Percentiles rank a stretch among this genome's conserved stretches.
phyloP scores from a whole-genome alignment of 441 rosid species.

The Arabidopsis lyrata region DNA sequence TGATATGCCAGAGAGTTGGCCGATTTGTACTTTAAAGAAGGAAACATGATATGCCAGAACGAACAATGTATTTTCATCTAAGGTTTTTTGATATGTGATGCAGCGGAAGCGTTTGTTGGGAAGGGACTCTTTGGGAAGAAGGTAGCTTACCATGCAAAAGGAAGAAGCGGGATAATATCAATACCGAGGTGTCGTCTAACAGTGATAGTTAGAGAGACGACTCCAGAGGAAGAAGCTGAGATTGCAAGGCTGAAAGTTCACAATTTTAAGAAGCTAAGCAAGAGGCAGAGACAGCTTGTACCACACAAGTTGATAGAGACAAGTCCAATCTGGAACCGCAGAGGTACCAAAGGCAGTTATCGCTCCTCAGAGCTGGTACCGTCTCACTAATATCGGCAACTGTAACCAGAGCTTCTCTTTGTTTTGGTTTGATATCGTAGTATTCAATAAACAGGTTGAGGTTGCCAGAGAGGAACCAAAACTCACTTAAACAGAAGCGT shows the following conservation, averaged over 20 bases:
- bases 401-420: conserved; percentile 22
- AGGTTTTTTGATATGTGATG: conserved; percentile 29
- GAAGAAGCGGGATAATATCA: conserved; percentile 62
- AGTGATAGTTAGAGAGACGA: conserved; percentile 80
- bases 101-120: conserved; percentile 96
- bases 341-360: conserved; percentile 47
- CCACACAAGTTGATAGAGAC: conserved; percentile 89
- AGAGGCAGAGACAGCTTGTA: conserved; percentile 65
- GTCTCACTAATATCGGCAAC: conserved; percentile 29
- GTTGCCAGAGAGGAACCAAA: background rate
- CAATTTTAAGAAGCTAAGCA: conserved; percentile 72
- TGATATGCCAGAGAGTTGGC: background rate
- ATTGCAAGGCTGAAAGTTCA: conserved; percentile 79
- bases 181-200: conserved; percentile 84
- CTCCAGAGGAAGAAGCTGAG: conserved; percentile 86
- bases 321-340: conserved; percentile 87
- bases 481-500: background rate
- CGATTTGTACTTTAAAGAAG: background rate
- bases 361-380: conserved; percentile 42
- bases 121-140: conserved; percentile 82
- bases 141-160: conserved; percentile 68
- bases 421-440: conserved; percentile 27
- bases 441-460: conserved; percentile 33
- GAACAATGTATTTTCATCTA: background rate
- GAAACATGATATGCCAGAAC: background rate